A percentile compares a stretch with the other conserved stretches of the same genome.
Conservation (phyloP, 768 basidiomycete species). For the Trametes maxima region DNA sequence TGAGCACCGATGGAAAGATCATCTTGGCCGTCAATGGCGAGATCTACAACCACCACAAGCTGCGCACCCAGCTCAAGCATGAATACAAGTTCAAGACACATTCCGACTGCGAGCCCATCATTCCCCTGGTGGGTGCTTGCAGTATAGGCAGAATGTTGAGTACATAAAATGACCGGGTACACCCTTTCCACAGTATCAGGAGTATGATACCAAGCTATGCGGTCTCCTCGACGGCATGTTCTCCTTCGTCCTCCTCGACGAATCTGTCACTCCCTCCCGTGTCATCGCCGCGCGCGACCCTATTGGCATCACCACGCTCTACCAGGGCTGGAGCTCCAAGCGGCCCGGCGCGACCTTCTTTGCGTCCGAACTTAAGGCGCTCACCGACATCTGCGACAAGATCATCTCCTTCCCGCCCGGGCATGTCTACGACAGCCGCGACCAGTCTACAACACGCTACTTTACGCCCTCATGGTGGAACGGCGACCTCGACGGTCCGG, state of each 20-base stretch:
- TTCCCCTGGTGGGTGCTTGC: slow-evolving; percentile 67
- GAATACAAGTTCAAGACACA: slow-evolving; percentile 90
- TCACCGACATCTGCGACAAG: slow-evolving; percentile 90
- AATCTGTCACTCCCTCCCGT: slow-evolving; percentile 84
- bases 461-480: slow-evolving; percentile 90
- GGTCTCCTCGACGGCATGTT: slow-evolving; percentile 95
- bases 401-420: slow-evolving; percentile 97
- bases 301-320: slow-evolving; percentile 97
- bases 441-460: slow-evolving; percentile 78
- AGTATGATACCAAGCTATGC: slow-evolving; percentile 77
- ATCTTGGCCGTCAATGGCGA: slow-evolving; percentile 96
- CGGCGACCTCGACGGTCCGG: slow-evolving; percentile 68
- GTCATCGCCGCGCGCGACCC: slow-evolving; percentile 97
- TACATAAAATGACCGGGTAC: background rate
- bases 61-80: slow-evolving; percentile 66
- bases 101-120: slow-evolving; percentile 97
- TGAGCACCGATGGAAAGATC: slow-evolving; percentile 81
- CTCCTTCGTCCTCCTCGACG: slow-evolving; percentile 95
- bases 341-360: slow-evolving; percentile 86
- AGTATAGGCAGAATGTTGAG: background rate
- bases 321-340: slow-evolving; percentile 91
- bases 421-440: slow-evolving; percentile 89
- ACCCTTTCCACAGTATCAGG: slow-evolving; percentile 64
- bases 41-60: slow-evolving; percentile 94
- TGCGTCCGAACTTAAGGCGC: slow-evolving; percentile 93